These are phyloP conservation scores for Secale cereale DNA, from an alignment of 176 grass and related monocot species.

Conservation along the genomic window DNA sequence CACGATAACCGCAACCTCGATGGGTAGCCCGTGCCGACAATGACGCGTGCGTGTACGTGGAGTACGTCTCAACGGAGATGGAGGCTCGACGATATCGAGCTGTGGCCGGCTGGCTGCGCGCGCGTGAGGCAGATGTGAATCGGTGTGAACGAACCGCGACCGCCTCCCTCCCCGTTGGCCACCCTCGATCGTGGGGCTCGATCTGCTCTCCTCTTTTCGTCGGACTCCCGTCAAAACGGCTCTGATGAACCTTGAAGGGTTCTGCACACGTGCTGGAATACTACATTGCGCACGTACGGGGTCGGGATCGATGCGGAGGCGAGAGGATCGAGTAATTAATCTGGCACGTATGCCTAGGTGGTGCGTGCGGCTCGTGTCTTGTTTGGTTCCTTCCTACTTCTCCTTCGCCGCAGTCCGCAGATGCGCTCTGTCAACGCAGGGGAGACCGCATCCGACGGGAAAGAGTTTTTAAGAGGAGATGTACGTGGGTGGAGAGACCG, in stretches of 20 bases:
- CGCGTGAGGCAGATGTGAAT: background rate
- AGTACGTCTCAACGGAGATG: background rate
- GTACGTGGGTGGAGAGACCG: background rate
- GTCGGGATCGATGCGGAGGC: background rate
- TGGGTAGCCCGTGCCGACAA: background rate
- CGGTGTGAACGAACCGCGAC: background rate
- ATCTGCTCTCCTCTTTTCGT: background rate
- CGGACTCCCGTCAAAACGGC: background rate
- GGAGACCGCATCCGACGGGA: background rate
- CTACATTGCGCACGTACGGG: no score
- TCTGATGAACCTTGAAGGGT: background rate
- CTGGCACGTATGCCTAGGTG: background rate
- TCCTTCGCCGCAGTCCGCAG: background rate
- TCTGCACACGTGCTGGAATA: background rate
- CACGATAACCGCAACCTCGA: background rate
- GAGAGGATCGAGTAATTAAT: background rate
- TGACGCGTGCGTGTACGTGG: background rate
- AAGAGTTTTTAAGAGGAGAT: background rate
- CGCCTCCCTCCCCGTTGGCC: background rate
- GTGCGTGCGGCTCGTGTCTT: background rate
- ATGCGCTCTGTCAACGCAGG: background rate
- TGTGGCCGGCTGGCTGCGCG: background rate
- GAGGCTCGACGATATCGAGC: background rate
- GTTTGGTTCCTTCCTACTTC: background rate
- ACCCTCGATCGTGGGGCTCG: background rate